These are phyloP conservation scores for Plasmodium relictum DNA, from an alignment of 169 alveolate genomes.

Conservation along the genomic window DNA sequence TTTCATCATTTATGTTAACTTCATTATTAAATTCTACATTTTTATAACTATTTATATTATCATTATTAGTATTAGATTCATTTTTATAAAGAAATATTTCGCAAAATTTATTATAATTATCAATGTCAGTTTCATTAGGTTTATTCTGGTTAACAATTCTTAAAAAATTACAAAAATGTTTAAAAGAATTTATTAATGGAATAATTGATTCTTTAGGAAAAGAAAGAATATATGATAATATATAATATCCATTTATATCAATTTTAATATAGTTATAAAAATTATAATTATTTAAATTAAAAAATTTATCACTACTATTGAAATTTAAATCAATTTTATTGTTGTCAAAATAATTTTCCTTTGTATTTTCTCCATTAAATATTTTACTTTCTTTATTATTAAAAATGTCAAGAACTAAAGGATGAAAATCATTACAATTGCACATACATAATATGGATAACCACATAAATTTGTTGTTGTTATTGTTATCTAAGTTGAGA, in stretches of 20 bases:
- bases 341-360: background rate
- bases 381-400: background rate
- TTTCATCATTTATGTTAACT: background rate
- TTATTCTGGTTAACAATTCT: constrained; percentile 28
- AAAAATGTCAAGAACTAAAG: constrained; percentile 12
- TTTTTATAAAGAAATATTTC: constrained; percentile 6
- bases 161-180: constrained; percentile 56
- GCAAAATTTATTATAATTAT: constrained; percentile 19
- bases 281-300: constrained; percentile 63
- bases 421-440: constrained; percentile 28
- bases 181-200: constrained; percentile 42
- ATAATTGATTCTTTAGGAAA: constrained; percentile 62
- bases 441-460: constrained; percentile 68
- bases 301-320: background rate
- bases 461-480: constrained; percentile 35
- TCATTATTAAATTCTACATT: background rate
- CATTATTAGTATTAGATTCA: background rate
- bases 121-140: constrained; percentile 45
- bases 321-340: background rate
- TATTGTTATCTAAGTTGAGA: background rate
- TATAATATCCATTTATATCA: constrained; percentile 53
- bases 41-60: background rate
- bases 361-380: background rate
- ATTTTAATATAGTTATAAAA: constrained; percentile 62
- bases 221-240: constrained; percentile 31